Percentiles rank a stretch among this genome's conserved stretches.
These are phyloP conservation scores for Quercus suber DNA, from an alignment of 306 rosid genomes.

Conservation along the genomic window DNA sequence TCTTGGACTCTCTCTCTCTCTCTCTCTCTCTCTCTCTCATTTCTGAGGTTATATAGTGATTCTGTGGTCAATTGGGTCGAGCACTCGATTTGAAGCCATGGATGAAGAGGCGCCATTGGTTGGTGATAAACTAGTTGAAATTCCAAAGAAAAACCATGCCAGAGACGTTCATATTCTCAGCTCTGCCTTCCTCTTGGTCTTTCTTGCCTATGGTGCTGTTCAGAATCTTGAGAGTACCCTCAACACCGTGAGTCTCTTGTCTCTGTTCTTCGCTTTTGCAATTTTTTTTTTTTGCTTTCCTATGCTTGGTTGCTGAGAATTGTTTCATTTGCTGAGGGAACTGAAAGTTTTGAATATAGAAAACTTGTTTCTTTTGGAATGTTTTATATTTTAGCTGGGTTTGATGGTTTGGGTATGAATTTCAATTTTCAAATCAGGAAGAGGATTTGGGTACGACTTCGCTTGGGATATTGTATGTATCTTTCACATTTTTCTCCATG, in stretches of 20 bases:
- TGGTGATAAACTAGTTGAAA: constrained; percentile 9
- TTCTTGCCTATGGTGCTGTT: constrained; percentile 89
- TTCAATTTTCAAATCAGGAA: constrained; percentile 55
- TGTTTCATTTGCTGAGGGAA: neutral
- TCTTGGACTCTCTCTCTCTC: constrained; percentile 8
- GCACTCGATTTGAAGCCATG: constrained; percentile 17
- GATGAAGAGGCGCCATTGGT: constrained; percentile 67
- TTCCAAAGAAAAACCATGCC: constrained; percentile 25
- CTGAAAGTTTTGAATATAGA: neutral
- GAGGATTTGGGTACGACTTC: constrained; percentile 78
- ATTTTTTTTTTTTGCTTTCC: neutral
- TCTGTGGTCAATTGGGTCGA: constrained; percentile 7
- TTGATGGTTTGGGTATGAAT: constrained; percentile 8
- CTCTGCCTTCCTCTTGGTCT: constrained; percentile 64
- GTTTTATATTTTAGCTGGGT: neutral
- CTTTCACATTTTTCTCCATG: constrained; percentile 77
- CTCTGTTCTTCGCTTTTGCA: neutral
- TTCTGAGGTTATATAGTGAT: constrained; percentile 12
- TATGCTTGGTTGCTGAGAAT: neutral
- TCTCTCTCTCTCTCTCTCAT: neutral
- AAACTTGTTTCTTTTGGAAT: neutral
- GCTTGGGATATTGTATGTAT: constrained; percentile 74
- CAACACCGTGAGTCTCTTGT: constrained; percentile 61
- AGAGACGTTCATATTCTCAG: constrained; percentile 71
- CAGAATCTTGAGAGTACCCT: constrained; percentile 84